Evolutionary conservation across 768 basidiomycete genomes (phyloP), one percentile per base, ranked within the genome.

Genomic region (Suillus sp.): DNA sequence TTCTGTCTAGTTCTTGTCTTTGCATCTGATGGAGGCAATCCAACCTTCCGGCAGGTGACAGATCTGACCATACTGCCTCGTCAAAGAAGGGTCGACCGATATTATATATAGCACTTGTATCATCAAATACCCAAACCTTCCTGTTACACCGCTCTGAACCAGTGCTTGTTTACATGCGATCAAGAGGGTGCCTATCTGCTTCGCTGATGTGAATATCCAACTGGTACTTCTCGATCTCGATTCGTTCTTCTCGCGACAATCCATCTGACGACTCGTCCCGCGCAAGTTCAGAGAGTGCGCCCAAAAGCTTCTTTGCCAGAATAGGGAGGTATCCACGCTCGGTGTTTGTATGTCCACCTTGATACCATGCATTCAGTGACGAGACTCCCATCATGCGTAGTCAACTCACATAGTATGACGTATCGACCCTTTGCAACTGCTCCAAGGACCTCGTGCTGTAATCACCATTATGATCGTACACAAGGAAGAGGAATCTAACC

Each of bases 281-380:
- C 50, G 67, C 72, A 68, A 75, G 69, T 69, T 70, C 72, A 32
- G 67, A 13, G 65, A 75, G 70, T 68, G 75, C 64, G 91, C 78
- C 73, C 88, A 84, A 55, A 71, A 98, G 80, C 75, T 86, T 88
- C 14, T 79, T 75, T 43, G 88, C 88, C 37, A 98, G 84, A 27
- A 86, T 78, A 20, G 88, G 85, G 61, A 99, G 88, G 77, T 93
- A 98, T 0, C 94, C 94, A 37, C 96, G 91, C 78, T 99, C 96
- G 50, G 96, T 96, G 77, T 95, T 95, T 18, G 93, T 91, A 77
- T 98, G 96, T 20, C 93, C 93, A 72, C 91, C 92, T 93, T 67
- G 43, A 32, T 62, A 66, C 62, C 63, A 71, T 64, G 61, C 63
- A 56, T 57, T 62, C 40, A 64, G 18, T 22, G 35, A 48, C 48